Evolutionary conservation across 495 filamentous ascomycete species (phyloP).

Genomic region (Penicillium samsonianum): DNA sequence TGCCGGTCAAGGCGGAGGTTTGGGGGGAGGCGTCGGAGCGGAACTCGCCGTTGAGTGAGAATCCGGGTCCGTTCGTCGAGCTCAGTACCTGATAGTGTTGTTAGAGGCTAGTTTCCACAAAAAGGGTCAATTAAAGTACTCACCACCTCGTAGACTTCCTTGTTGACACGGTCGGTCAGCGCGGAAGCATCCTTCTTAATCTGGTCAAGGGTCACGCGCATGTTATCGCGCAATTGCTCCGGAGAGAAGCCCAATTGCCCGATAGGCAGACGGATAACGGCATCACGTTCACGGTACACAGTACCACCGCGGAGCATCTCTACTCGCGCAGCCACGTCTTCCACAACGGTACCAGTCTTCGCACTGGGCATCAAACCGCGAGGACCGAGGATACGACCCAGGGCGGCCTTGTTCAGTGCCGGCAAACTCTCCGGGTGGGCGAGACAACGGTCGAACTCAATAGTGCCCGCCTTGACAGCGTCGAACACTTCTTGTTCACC

Average conservation of each 20-base stretch:
- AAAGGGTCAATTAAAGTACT: conserved; percentile 22
- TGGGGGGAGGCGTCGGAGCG: conserved; percentile 57
- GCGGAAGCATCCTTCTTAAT: conserved; percentile 74
- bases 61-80: conserved; percentile 81
- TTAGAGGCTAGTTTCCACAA: conserved; percentile 10
- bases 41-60: conserved; percentile 81
- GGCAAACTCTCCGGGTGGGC: conserved; percentile 76
- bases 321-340: conserved; percentile 67
- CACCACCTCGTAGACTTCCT: conserved; percentile 88
- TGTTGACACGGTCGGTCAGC: conserved; percentile 70
- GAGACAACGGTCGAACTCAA: conserved; percentile 87
- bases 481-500: conserved; percentile 87
- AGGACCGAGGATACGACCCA: conserved; percentile 84
- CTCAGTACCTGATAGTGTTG: conserved; percentile 67
- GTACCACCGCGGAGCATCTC: conserved; percentile 78
- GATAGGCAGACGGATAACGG: conserved; percentile 82
- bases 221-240: conserved; percentile 79
- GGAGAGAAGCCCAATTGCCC: conserved; percentile 91
- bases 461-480: conserved; percentile 66
- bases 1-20: conserved; percentile 42
- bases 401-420: conserved; percentile 70
- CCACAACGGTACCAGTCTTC: conserved; percentile 86
- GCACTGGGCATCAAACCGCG: conserved; percentile 86
- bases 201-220: conserved; percentile 71
- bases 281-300: conserved; percentile 82